These are phyloP conservation scores for Triglochin maritima DNA, from an alignment of 106 monocot species.

Conservation along the genomic window DNA sequence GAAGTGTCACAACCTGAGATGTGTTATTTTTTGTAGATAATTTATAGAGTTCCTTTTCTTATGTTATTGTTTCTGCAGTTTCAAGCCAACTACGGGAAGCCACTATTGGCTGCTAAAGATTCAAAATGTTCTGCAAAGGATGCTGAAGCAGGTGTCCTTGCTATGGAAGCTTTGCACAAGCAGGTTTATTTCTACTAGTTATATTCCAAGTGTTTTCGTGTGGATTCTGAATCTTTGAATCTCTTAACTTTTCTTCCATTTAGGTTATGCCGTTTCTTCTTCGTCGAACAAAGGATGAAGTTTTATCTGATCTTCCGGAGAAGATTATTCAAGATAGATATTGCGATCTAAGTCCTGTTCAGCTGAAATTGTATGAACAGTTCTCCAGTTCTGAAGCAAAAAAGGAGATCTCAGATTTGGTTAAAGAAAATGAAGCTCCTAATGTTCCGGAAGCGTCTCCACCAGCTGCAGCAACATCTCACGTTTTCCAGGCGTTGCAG, in stretches of 20 bases:
- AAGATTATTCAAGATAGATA: constrained; percentile 99
- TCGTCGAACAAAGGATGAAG: constrained; percentile 92
- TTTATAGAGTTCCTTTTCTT: neutral
- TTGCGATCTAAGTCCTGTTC: constrained; percentile 78
- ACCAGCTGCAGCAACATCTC: constrained; percentile 54
- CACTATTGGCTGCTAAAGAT: constrained; percentile 76
- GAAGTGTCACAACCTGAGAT: neutral
- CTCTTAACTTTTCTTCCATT: neutral
- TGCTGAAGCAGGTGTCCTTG: constrained; percentile 98
- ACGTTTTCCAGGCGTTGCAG: constrained; percentile 96
- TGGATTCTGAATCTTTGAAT: neutral
- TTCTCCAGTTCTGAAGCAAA: constrained; percentile 69
- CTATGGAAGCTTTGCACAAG: constrained; percentile 98
- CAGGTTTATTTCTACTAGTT: constrained; percentile 36
- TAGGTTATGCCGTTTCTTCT: constrained; percentile 99
- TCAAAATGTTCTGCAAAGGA: constrained; percentile 95
- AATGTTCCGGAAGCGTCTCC: constrained; percentile 14
- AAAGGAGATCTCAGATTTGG: constrained; percentile 60
- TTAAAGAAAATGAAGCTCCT: constrained; percentile 26
- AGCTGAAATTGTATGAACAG: constrained; percentile 85
- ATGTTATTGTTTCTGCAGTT: constrained; percentile 42
- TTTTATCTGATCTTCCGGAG: constrained; percentile 93
- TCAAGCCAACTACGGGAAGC: constrained; percentile 93
- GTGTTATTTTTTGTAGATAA: neutral
- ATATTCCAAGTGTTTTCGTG: neutral